Evolutionary conservation across 2,329 filamentous ascomycete species (phyloP), one percentile per base, ranked within the genome.

Genomic region (Monilinia fructigena): DNA sequence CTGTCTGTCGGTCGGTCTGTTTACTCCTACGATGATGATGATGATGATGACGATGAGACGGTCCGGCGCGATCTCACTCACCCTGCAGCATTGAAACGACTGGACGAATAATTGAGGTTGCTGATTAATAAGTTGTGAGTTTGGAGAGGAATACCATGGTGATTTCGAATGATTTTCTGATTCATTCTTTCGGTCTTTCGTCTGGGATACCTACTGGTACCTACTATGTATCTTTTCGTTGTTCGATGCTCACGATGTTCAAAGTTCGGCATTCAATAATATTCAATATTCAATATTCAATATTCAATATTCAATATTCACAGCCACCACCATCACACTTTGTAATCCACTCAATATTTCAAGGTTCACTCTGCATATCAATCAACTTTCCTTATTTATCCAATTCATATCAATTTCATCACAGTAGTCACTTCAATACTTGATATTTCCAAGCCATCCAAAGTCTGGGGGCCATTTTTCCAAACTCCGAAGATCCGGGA

Each of bases 291-390:
- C 38, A 35, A 35, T 35, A 35, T 40, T 40, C 38, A 35, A 35
- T 35, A 35, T 35, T 40, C 38, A 40, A 40, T 40, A 11, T 40
- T 14, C 38, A 35, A 35, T 35, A 35, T 31, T 42, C 60, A 54
- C 55, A 54, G 38, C 38, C 45, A 16, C 35, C 60, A 35, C 31
- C 31, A 35, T 35, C 31, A 23, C 20, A 26, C 23, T 50, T 40
- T 20, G 54, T 55, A 55, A 38, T 26, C 12, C 40, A 48, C 18
- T 26, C 55, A 42, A 56, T 56, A 42, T 45, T 45, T 20, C 55
- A 28, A 58, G 23, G 23, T n/a, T 58, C 40, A 1, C 40, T 31
- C n/a, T 59, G 55, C 55, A 59, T 47, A 47, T 59, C 40, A 14
- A 47, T 23, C 11, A 42, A n/a, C 10, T 58, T 31, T 45, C 7